Evolutionary conservation across 2,329 filamentous ascomycete genomes (phyloP), one percentile per base, ranked within the genome.

Genomic region (Colletotrichum tamarilloi): DNA sequence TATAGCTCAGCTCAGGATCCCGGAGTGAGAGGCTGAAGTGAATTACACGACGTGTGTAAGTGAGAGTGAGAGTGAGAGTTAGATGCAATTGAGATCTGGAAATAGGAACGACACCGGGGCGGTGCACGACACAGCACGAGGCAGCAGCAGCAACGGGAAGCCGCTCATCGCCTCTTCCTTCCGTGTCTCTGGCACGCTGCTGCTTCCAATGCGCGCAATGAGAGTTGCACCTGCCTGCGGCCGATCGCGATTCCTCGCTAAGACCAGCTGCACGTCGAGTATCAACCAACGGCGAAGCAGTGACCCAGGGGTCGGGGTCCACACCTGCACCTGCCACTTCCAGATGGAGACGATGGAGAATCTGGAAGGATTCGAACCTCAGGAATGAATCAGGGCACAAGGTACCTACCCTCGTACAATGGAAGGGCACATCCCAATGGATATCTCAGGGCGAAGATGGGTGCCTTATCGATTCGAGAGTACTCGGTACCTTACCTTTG

Each of bases 231-330:
- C 65, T 68, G 65, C 24, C 65, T 63, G 65, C 58, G 49, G 65
- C 14, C 65, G 65, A 72, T 72, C 69, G 65, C 65, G 69, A 72
- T 68, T 35, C 58, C 19, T 60, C 52, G 59, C 59, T 24, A 14
- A 46, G 24, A 49, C 59, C 38, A 42, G 5, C 35, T 11, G 2
- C 16, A 49, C 5, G 52, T 14, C 9, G 22, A 19, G 42, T 8
- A 19, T 12, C 46, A 35, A 22, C 49, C 49, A 28, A 14, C 24
- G 16, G 19, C 42, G 12, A n/a, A 28, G 24, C 9, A 38, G 16
- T 28, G 14, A 24, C 22, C 1, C 32, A 38, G 22, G 28, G 22
- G 26, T 46, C 52, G 35, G 60, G 67, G 60, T 57, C 67, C 67
- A 73, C 67, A 60, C 60, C 6, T 16, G 16, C 26, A 60, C 60